Base-by-base conservation (phyloP, 116 monocot species). In the Zostera marina region DNA sequence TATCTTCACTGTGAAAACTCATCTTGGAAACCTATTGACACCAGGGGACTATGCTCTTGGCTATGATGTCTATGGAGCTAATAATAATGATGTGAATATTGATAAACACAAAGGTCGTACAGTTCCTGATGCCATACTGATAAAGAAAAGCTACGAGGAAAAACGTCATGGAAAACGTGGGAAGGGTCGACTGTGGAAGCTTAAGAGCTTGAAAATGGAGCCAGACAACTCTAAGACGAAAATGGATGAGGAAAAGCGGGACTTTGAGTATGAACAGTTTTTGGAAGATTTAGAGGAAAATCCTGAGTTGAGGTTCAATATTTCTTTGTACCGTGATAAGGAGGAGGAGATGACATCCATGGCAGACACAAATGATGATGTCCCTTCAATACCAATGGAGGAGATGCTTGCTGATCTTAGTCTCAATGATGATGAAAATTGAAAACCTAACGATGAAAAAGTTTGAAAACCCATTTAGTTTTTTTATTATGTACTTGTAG, bases 141-240 rank as follows among this genome's bases (percentile, higher is more conserved):
- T 92, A 32, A 0, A 92, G 79, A 92, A 84, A 71, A 87, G 87
- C 59, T 81, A 77, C 39, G 87, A 74, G 52, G 79, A 87, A 63
- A 92, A 32, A 70, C 32, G 32, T 2, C 32, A 32, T 32, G 32
- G 32, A 5, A 32, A 32, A 5, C 32, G 32, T 5, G 32, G 32
- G 32, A 32, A 32, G 32, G 32, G 32, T 0, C 32, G 32, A 32
- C 0, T 1, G 0, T 32, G 32, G 32, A 32, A 32, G 32, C 32
- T 32, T 32, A 32, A 32, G 32, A 32, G 0, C 32, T 32, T 32
- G 32, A 32, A 32, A 32, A 32, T 32, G 32, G 32, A 32, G 32
- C 4, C 74, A 10, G 81, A 79, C 44, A 57, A 45, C 41, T 62
- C 47, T 4, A 73, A 48, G 42, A 69, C 63, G 0, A 74, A 69